Evolutionary conservation across 2,329 filamentous ascomycete genomes (phyloP).

Genomic region (Teratosphaeria destructans): DNA sequence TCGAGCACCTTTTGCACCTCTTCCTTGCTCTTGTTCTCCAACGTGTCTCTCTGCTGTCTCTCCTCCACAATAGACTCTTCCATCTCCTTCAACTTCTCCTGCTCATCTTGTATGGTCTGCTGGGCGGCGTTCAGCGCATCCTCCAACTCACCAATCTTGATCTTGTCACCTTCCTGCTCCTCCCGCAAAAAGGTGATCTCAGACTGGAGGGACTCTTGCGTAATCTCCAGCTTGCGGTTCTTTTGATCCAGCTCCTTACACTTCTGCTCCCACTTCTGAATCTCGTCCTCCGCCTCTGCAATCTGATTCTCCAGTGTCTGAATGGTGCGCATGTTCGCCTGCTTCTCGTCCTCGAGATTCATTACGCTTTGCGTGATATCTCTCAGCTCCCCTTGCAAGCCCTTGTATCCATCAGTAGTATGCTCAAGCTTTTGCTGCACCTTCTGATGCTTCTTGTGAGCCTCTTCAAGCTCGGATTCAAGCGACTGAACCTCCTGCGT

Average conservation of each 20-base stretch:
- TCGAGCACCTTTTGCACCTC: slow-evolving; percentile 90
- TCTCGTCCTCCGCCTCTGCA: slow-evolving; percentile 72
- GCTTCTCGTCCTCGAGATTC: slow-evolving; percentile 79
- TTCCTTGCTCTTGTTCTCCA: slow-evolving; percentile 83
- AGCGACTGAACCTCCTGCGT: slow-evolving; percentile 34
- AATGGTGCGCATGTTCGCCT: slow-evolving; percentile 66
- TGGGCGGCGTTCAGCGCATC: slow-evolving; percentile 70
- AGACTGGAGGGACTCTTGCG: slow-evolving; percentile 82
- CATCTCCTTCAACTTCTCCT: slow-evolving; percentile 50
- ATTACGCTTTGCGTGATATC: slow-evolving; percentile 79
- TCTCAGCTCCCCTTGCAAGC: slow-evolving; percentile 89
- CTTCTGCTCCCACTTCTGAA: slow-evolving; percentile 75
- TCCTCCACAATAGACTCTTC: slow-evolving; percentile 65
- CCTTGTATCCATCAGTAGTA: slow-evolving; percentile 75
- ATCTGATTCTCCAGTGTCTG: slow-evolving; percentile 75
- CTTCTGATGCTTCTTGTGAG: slow-evolving; percentile 37
- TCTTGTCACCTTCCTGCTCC: slow-evolving; percentile 95
- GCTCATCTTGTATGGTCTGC: slow-evolving; percentile 70
- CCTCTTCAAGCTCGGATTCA: slow-evolving; percentile 31
- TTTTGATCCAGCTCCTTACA: slow-evolving; percentile 79
- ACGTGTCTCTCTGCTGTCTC: slow-evolving; percentile 72
- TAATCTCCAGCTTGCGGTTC: slow-evolving; percentile 75
- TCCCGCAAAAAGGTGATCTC: slow-evolving; percentile 93
- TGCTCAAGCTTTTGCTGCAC: slow-evolving; percentile 64
- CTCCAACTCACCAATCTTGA: slow-evolving; percentile 90